Evolutionary conservation across 305 asterid genomes (phyloP).

Genomic region (Withania somnifera): DNA sequence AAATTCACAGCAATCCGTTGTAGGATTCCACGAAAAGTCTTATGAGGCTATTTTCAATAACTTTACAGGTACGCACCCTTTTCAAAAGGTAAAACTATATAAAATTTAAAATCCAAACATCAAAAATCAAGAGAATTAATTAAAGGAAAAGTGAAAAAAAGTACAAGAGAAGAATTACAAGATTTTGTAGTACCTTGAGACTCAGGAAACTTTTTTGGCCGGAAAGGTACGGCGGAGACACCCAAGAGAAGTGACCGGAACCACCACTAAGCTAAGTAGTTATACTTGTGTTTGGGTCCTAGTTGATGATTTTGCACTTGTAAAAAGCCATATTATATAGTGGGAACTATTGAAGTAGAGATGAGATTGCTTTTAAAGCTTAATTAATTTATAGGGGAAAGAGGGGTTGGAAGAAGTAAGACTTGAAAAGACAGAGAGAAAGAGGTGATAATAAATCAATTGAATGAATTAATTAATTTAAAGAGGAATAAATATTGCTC

Average conservation of each 20-base stretch:
- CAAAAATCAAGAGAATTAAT: too few species aligned
- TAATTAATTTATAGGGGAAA: constrained; percentile 12
- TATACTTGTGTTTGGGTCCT: not conserved
- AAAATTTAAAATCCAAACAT: too few species aligned
- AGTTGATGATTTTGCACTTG: constrained; percentile 5
- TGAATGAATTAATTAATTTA: not conserved
- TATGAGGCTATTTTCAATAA: too few species aligned
- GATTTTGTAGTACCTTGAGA: not conserved
- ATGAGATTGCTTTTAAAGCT: constrained; percentile 10
- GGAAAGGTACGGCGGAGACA: not conserved
- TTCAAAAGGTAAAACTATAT: too few species aligned
- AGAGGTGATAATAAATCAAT: not conserved
- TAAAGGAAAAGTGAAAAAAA: not conserved
- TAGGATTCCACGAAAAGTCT: too few species aligned
- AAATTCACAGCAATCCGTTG: too few species aligned
- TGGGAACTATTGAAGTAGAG: not conserved
- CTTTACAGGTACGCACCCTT: too few species aligned
- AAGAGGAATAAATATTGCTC: not conserved
- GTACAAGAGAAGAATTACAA: not conserved
- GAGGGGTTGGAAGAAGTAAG: constrained; percentile 1
- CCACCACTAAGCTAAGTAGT: not conserved
- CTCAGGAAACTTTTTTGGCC: not conserved
- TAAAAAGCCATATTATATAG: constrained; percentile 4
- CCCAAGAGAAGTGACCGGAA: not conserved
- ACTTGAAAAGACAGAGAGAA: not conserved